Evolutionary conservation across 2,329 filamentous ascomycete genomes (phyloP).

Genomic region (Verticillium zaregamsianum): DNA sequence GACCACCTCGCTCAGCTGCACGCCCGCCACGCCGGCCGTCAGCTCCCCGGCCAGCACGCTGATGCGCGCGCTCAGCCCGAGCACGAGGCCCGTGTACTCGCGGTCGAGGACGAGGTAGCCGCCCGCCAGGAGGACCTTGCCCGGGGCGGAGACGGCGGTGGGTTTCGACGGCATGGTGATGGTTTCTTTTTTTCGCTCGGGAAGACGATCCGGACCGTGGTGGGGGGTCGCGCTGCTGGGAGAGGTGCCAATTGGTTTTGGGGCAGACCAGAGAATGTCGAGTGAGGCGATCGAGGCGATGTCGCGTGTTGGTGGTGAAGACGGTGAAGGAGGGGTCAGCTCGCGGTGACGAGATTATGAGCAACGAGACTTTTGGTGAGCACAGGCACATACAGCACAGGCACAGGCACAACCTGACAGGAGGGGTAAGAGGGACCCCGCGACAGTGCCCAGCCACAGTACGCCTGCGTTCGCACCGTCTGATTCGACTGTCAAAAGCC

Average conservation of each 20-base stretch:
- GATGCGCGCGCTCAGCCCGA: conserved; percentile 64
- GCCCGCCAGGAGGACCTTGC: conserved; percentile 91
- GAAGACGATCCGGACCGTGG: too few relatives aligned
- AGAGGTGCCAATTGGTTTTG: too few relatives aligned
- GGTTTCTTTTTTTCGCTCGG: too few relatives aligned
- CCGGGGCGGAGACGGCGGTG: conserved; percentile 80
- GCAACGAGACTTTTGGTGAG: background rate
- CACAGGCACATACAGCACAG: background rate
- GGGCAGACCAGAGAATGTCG: background rate
- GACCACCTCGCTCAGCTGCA: conserved; percentile 67
- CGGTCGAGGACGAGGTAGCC: conserved; percentile 94
- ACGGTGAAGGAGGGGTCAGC: background rate
- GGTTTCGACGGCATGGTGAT: background rate
- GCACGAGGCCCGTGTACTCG: conserved; percentile 71
- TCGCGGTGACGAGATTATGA: background rate
- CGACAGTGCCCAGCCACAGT: background rate
- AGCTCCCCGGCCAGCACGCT: conserved; percentile 58
- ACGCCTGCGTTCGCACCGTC: background rate
- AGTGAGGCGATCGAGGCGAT: background rate
- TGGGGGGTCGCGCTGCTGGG: too few relatives aligned
- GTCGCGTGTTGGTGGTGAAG: background rate
- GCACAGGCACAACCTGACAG: background rate
- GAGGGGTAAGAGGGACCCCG: background rate
- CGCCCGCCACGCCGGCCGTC: conserved; percentile 51
- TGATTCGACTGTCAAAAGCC: background rate